phyloP scores from a whole-genome alignment of 2,329 filamentous ascomycete species.

The Sarocladiaceae sp. region DNA sequence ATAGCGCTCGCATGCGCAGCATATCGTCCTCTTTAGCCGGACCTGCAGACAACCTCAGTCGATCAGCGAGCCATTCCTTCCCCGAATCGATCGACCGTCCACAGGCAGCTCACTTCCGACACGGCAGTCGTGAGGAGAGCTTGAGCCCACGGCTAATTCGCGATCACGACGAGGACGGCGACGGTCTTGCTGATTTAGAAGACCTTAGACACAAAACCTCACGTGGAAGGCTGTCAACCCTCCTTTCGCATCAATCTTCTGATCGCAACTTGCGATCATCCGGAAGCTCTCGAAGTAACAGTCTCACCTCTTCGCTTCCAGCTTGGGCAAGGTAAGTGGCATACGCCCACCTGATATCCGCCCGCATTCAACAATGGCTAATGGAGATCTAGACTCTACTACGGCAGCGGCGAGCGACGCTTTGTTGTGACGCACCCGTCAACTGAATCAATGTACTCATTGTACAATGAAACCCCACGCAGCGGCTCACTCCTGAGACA shows the following conservation, averaged over 20 bases:
- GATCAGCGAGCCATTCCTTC: constrained; percentile 21
- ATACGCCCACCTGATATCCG: constrained; percentile 22
- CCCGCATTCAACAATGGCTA: constrained; percentile 21
- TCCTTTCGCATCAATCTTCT: constrained; percentile 42
- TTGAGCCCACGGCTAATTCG: constrained; percentile 40
- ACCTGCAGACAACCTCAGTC: constrained; percentile 30
- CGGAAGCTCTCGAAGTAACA: constrained; percentile 40
- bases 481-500: constrained; percentile 34
- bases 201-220: constrained; percentile 47
- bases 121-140: constrained; percentile 26
- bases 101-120: constrained; percentile 35
- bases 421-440: constrained; percentile 40
- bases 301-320: constrained; percentile 41
- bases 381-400: constrained; percentile 48
- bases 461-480: constrained; percentile 34
- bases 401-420: constrained; percentile 57
- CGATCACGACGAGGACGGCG: constrained; percentile 58
- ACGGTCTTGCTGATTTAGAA: constrained; percentile 55
- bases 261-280: constrained; percentile 49
- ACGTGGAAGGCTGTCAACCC: constrained; percentile 44
- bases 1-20: constrained; percentile 50
- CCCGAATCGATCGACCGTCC: constrained; percentile 45
- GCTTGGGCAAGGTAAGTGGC: constrained; percentile 42
- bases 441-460: constrained; percentile 40
- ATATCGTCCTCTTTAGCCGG: constrained; percentile 48